phyloP scores from a whole-genome alignment of 345 rosid genomes.

The Brassica carinata region DNA sequence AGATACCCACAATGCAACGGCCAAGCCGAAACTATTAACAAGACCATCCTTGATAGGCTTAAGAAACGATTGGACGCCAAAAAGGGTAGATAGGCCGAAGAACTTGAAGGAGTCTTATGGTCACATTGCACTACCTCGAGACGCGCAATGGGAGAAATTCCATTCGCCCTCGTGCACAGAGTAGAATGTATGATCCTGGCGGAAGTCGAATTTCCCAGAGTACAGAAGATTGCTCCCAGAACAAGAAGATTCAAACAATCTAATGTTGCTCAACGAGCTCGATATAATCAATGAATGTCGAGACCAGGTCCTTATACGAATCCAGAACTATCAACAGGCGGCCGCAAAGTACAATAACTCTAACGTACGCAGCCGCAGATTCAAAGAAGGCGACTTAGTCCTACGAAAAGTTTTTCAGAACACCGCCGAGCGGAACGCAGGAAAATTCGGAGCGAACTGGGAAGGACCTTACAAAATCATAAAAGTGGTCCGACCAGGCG shows the following conservation, averaged over 20 bases:
- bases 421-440: not conserved
- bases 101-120: not conserved
- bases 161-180: not conserved
- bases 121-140: not conserved
- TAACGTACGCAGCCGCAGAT: not conserved
- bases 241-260: not conserved
- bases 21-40: not conserved
- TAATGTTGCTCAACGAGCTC: not conserved
- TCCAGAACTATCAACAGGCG: not conserved
- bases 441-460: not conserved
- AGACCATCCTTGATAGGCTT: not conserved
- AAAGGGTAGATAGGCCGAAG: not conserved
- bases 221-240: not conserved
- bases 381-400: not conserved
- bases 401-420: not conserved
- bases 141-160: not conserved
- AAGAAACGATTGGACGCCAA: not conserved
- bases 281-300: not conserved
- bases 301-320: not conserved
- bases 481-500: not conserved
- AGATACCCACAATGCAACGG: not conserved
- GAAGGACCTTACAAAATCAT: not conserved
- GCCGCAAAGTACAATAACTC: not conserved
- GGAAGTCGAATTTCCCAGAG: no score
- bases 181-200: not conserved